Conservation (phyloP, 2,329 filamentous ascomycete genomes). For the Exophiala bonariae region DNA sequence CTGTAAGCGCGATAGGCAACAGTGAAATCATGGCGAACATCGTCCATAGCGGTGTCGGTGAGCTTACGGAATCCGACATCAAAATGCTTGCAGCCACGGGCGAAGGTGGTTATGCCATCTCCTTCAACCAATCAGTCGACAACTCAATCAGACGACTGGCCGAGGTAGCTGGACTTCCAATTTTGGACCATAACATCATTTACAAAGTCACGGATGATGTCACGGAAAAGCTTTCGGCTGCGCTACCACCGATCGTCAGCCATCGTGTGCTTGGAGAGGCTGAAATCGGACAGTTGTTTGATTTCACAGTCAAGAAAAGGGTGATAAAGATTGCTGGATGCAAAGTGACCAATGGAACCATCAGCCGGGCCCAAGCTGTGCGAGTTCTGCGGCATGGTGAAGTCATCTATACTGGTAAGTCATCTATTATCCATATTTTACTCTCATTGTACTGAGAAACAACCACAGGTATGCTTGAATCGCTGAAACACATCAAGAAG, state of each 20-base stretch:
- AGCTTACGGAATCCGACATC: slow-evolving; percentile 81
- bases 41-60: slow-evolving; percentile 74
- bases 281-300: slow-evolving; percentile 78
- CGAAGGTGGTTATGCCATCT: slow-evolving; percentile 74
- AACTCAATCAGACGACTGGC: slow-evolving; percentile 69
- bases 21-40: slow-evolving; percentile 78
- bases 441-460: too few relatives aligned
- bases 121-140: slow-evolving; percentile 77
- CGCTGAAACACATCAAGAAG: slow-evolving; percentile 90
- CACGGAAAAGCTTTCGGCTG: slow-evolving; percentile 63
- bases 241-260: slow-evolving; percentile 66
- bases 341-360: slow-evolving; percentile 76
- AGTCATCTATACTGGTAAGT: slow-evolving; percentile 78
- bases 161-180: slow-evolving; percentile 67
- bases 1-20: slow-evolving; percentile 76
- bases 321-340: slow-evolving; percentile 81
- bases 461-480: slow-evolving; percentile 69
- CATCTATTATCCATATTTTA: not conserved
- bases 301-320: slow-evolving; percentile 73
- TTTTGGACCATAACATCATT: slow-evolving; percentile 76
- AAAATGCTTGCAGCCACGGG: slow-evolving; percentile 71
- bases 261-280: slow-evolving; percentile 82
- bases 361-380: slow-evolving; percentile 65
- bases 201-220: slow-evolving; percentile 53
- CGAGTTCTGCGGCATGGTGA: slow-evolving; percentile 71